Conservation (phyloP, 768 basidiomycete genomes). For the Cubamyces lactineus region DNA sequence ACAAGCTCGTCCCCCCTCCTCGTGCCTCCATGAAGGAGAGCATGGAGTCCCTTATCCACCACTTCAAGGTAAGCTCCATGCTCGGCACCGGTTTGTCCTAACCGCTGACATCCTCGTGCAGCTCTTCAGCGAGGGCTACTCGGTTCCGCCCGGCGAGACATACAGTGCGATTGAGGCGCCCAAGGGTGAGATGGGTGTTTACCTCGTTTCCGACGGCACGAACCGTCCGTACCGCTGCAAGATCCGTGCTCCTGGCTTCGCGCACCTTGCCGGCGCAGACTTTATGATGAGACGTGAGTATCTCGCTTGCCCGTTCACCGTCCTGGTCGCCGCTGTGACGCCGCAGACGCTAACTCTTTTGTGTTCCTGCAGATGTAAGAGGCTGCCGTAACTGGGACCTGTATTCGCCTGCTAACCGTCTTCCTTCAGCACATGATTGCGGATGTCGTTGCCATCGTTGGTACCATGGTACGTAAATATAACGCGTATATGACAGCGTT, state of each 20-base stretch:
- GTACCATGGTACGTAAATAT: conserved; percentile 79
- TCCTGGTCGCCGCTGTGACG: conserved; percentile 9
- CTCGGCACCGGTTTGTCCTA: neutral
- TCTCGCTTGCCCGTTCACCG: conserved; percentile 19
- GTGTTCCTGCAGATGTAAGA: conserved; percentile 42
- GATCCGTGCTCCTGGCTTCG: conserved; percentile 96
- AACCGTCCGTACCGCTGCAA: conserved; percentile 97
- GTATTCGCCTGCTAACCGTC: conserved; percentile 16
- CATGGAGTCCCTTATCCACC: conserved; percentile 97
- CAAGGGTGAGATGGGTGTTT: conserved; percentile 99
- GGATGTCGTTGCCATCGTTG: conserved; percentile 95
- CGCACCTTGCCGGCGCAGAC: conserved; percentile 93
- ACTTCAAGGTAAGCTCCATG: conserved; percentile 76
- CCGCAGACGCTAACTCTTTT: conserved; percentile 16
- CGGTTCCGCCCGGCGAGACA: conserved; percentile 94
- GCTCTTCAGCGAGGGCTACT: conserved; percentile 97
- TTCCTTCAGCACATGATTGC: conserved; percentile 77
- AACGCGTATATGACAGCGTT: neutral
- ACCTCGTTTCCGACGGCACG: conserved; percentile 96
- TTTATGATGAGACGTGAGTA: conserved; percentile 95
- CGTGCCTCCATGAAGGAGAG: conserved; percentile 99
- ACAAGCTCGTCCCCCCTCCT: conserved; percentile 95
- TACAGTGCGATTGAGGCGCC: conserved; percentile 98
- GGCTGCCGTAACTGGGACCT: conserved; percentile 2
- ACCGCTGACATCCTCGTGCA: conserved; percentile 35